phyloP scores from a whole-genome alignment of 352 stramenopile species.

The Phytophthora ohioensis region DNA sequence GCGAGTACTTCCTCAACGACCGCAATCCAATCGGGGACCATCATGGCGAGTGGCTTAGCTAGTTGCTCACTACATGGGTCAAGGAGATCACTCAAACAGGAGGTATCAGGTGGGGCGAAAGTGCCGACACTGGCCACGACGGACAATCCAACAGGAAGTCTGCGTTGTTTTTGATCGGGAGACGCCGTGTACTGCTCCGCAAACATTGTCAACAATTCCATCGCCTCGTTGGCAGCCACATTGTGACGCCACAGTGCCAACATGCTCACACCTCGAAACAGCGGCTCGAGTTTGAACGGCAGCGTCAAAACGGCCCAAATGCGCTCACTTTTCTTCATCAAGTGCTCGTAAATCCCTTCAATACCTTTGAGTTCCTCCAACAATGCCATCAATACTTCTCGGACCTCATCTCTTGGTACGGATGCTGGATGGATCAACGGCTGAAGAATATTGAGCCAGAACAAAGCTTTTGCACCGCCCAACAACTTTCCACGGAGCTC shows the following conservation, averaged over 20 bases:
- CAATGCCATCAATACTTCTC: slow-evolving; percentile 26
- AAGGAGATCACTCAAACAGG: slow-evolving; percentile 6
- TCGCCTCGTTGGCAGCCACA: slow-evolving; percentile 22
- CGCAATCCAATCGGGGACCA: slow-evolving; percentile 23
- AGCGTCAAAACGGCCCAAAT: slow-evolving; percentile 33
- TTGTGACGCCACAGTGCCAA: slow-evolving; percentile 24
- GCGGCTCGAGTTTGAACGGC: slow-evolving; percentile 36
- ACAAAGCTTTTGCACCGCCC: slow-evolving; percentile 27
- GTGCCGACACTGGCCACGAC: slow-evolving; percentile 28
- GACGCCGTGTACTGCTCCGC: slow-evolving; percentile 20
- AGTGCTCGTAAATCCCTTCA: slow-evolving; percentile 29
- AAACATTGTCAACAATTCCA: slow-evolving; percentile 28
- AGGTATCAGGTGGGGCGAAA: slow-evolving; percentile 12
- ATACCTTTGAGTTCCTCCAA: slow-evolving; percentile 35
- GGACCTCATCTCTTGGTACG: slow-evolving; percentile 21
- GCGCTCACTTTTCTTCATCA: slow-evolving; percentile 21
- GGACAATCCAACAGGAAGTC: slow-evolving; percentile 18
- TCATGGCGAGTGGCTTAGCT: slow-evolving; percentile 10
- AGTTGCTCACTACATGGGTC: slow-evolving; percentile 23
- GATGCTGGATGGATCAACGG: slow-evolving; percentile 19
- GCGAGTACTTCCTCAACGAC: slow-evolving; percentile 28
- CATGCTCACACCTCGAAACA: slow-evolving; percentile 36
- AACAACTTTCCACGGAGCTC: slow-evolving; percentile 31
- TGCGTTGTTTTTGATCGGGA: slow-evolving; percentile 2
- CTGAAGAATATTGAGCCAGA: slow-evolving; percentile 39